Evolutionary conservation across 116 monocot species (phyloP).

Genomic region (Zostera marina): DNA sequence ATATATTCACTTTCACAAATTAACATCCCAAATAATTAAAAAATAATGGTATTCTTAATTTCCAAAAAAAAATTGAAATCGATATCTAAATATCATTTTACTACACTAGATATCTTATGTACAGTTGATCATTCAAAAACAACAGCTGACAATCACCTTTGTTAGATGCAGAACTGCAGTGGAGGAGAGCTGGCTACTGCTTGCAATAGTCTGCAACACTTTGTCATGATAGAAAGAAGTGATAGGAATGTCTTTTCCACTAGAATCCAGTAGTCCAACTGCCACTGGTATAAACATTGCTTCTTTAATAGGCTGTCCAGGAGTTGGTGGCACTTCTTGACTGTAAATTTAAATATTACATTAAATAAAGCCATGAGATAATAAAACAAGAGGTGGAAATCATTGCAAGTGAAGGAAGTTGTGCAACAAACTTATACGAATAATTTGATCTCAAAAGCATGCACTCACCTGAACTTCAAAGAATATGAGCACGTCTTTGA

Average conservation of each 20-base stretch:
- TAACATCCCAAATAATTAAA: no score
- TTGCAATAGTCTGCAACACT: slow-evolving; percentile 26
- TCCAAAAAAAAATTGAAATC: no score
- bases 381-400: neutral
- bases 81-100: no score
- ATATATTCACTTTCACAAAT: no score
- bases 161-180: slow-evolving; percentile 67
- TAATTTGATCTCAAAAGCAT: neutral
- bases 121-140: no score
- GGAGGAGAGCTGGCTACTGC: slow-evolving; percentile 25
- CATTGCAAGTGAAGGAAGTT: neutral
- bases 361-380: neutral
- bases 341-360: slow-evolving; percentile 18
- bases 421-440: neutral
- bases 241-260: slow-evolving; percentile 76
- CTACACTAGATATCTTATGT: no score
- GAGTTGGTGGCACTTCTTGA: slow-evolving; percentile 91
- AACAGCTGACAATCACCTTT: slow-evolving; percentile 28
- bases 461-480: slow-evolving; percentile 77
- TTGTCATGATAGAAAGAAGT: slow-evolving; percentile 63
- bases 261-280: slow-evolving; percentile 71
- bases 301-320: slow-evolving; percentile 86
- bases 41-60: no score
- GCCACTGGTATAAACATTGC: slow-evolving; percentile 92
- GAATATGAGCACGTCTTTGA: slow-evolving; percentile 46